Base-by-base conservation (phyloP, 371 early-diverging fungal genomes). In the Apophysomyces sp. region DNA sequence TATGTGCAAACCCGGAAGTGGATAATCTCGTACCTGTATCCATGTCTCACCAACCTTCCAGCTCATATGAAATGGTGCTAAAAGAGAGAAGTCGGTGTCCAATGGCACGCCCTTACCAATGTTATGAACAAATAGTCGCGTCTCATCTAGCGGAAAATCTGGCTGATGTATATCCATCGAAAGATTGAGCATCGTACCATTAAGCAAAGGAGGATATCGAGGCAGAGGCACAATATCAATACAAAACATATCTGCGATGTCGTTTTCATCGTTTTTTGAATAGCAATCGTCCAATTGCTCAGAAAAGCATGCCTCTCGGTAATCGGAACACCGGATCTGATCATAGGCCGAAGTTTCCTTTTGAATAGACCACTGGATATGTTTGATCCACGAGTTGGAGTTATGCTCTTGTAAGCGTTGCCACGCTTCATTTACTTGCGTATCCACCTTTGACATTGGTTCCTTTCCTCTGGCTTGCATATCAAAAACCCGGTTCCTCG, bases 21-120 rank as follows among this genome's bases (percentile, higher is more conserved):
- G 81, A 63, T 84, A 88, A 61, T 91, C 89, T 16, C 89, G 76
- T 13, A 91, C 63, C 39, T 81, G 82, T 0, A 81, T 65, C 60
- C 67, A 61, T 4, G 82, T 70, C 31, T 80, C 77, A 1, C 75
- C 77, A 0, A 85, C 61, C 3, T 61, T 61, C 60, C 82, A 65
- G 6, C 63, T 54, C 15, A 91, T 41, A 61, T 85, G 70, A 21
- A 84, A 76, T 0, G 89, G 84, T 21, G 86, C 72, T 30, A 89
- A 60, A 8, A 87, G 85, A 27, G 82, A 81, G 44, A 88, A 86
- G 1, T 74, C 60, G 0, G 78, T 69, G 44, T 83, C 74, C 0
- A 75, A 57, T 0, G 89, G 88, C 2, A 88, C 81, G 0, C 76
- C 69, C 11, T 78, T 67, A 56, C 89, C 91, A 27, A 88, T 76